phyloP scores from a whole-genome alignment of 768 basidiomycete genomes.

The Tulasnella calospora region DNA sequence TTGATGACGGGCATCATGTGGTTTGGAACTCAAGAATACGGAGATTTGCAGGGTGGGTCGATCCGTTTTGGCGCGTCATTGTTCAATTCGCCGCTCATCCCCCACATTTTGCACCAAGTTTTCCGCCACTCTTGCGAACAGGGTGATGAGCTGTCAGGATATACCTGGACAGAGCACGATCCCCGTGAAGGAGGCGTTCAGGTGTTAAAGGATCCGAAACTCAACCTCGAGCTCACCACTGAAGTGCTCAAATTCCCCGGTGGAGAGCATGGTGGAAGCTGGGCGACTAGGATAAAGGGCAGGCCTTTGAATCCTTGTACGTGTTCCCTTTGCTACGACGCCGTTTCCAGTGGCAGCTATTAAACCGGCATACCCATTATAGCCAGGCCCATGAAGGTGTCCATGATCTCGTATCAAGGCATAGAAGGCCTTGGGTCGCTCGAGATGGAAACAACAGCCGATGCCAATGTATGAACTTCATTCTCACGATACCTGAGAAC shows the following conservation, averaged over 20 bases:
- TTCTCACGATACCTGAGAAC: not conserved
- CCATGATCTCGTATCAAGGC: constrained; percentile 81
- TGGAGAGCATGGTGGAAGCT: constrained; percentile 78
- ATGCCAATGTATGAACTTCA: constrained; percentile 55
- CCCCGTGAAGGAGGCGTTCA: constrained; percentile 80
- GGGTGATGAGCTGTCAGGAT: constrained; percentile 69
- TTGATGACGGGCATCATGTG: constrained; percentile 90
- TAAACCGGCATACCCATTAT: not conserved
- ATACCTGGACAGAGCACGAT: constrained; percentile 87
- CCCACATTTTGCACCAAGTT: constrained; percentile 12
- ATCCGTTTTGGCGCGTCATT: not conserved
- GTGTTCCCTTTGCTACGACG: constrained; percentile 24
- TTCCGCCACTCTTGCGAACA: constrained; percentile 87
- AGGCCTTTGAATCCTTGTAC: constrained; percentile 65
- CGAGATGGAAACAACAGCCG: constrained; percentile 70
- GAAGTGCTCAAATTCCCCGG: constrained; percentile 82
- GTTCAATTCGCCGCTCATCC: not conserved
- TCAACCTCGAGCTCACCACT: constrained; percentile 81
- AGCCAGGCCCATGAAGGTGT: constrained; percentile 55
- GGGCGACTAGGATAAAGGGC: constrained; percentile 81
- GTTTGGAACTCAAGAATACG: constrained; percentile 85
- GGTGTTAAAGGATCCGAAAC: constrained; percentile 69
- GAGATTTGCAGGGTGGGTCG: constrained; percentile 47
- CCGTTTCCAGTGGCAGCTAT: not conserved
- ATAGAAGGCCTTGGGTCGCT: constrained; percentile 81